Percentiles rank a stretch among this genome's conserved stretches.
phyloP scores from a whole-genome alignment of 2,329 filamentous ascomycete species.

The Venturia nashicola region DNA sequence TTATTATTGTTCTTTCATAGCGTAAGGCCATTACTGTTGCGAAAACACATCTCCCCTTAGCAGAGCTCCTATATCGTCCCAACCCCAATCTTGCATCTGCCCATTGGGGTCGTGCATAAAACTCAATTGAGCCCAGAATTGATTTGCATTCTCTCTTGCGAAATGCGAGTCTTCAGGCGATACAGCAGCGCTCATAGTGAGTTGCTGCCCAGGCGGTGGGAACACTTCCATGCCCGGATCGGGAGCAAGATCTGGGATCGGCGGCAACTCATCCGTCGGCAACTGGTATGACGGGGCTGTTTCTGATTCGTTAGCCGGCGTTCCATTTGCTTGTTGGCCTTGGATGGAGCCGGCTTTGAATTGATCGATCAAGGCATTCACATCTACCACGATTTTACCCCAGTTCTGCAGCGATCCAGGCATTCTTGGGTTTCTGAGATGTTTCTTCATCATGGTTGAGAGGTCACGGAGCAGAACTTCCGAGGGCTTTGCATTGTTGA shows the following conservation, averaged over 20 bases:
- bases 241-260: not conserved
- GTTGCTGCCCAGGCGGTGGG: not conserved
- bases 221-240: not conserved
- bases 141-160: not conserved
- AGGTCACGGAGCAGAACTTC: not conserved
- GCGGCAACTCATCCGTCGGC: not conserved
- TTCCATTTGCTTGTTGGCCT: not conserved
- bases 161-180: not conserved
- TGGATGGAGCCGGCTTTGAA: not conserved
- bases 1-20: no score
- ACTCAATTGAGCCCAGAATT: slow-evolving; percentile 7
- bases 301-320: not conserved
- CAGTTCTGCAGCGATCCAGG: not conserved
- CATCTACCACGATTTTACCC: slow-evolving; percentile 6
- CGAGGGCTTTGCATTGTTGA: not conserved
- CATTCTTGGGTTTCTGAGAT: not conserved
- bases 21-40: not conserved
- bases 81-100: slow-evolving; percentile 6
- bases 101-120: slow-evolving; percentile 4
- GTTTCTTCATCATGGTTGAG: not conserved
- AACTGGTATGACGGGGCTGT: not conserved
- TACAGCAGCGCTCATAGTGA: not conserved
- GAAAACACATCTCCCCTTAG: not conserved
- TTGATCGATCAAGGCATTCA: slow-evolving; percentile 1
- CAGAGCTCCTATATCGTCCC: slow-evolving; percentile 5